Conservation (phyloP, 2,329 filamentous ascomycete genomes). For the Colletotrichum sp. region DNA sequence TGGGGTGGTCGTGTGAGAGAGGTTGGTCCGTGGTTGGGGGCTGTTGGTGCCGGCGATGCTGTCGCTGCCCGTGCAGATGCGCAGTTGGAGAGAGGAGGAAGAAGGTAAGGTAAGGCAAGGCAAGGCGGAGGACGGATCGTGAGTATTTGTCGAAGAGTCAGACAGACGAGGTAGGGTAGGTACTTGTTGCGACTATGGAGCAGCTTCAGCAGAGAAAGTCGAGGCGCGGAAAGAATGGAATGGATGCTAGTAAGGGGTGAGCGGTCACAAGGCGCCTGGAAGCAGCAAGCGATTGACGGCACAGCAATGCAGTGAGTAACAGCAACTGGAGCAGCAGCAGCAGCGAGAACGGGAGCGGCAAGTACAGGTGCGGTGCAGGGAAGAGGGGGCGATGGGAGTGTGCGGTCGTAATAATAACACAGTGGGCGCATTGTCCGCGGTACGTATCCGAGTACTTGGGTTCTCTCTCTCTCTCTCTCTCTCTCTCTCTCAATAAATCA, state of each 20-base stretch:
- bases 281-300: background rate
- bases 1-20: background rate
- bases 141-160: slow-evolving; percentile 7
- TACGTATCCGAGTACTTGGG: background rate
- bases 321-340: background rate
- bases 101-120: background rate
- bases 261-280: slow-evolving; percentile 13
- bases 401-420: background rate
- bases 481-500: background rate
- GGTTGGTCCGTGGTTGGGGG: slow-evolving; percentile 13
- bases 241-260: background rate
- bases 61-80: slow-evolving; percentile 9
- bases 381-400: background rate
- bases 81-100: background rate
- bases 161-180: background rate
- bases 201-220: background rate
- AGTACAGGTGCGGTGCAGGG: background rate
- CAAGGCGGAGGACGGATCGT: background rate
- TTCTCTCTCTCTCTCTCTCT: no score
- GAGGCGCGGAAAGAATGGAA: background rate
- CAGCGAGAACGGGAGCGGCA: background rate
- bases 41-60: background rate
- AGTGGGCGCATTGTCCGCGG: background rate
- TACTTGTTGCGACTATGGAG: background rate
- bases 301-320: background rate